Evolutionary conservation across 768 basidiomycete species (phyloP), one percentile per base, ranked within the genome.

Genomic region (Dioszegia hungarica): DNA sequence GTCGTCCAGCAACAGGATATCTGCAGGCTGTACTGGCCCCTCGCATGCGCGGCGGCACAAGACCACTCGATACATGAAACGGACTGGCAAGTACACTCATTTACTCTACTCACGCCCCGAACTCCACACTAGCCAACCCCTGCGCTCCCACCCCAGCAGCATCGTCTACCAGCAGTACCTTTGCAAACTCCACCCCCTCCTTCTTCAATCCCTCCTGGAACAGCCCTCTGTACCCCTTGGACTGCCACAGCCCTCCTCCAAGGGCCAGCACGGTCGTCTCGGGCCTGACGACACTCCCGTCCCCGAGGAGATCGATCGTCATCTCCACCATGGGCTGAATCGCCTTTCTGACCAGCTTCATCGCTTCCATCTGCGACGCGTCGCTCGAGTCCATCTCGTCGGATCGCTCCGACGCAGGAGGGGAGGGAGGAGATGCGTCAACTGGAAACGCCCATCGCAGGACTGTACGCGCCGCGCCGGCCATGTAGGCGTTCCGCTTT

Each of bases 241-340:
- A 55, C 38, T 57, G 60, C 70, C 65, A 70, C 39, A 75, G 34
- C 2, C 74, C 74, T 9, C 74, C 74, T 24, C 74, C 74, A 3
- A 75, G 57, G 2, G 67, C 60, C 25, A 75, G 49, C 0, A 60
- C 61, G 3, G 70, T 62, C 2, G 43, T 50, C 14, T 45, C 27
- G 0, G 64, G 62, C 3, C 62, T 59, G 28, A 72, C 58, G 19
- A 62, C 33, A 5, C 41, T 45, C 5, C 60, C 25, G 44, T 66
- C 56, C 2, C 63, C 66, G 0, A 70, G 40, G 5, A 72, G 53
- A n/a, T 56, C 54, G 5, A 61, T 46, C 2, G 69, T 65, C 8
- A 70, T 57, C 6, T 69, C 64, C 39, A 72, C 59, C 36, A 75
- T 49, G 1, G 67, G 61, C 36, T 33, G 3, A 5, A 70, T 54